Evolutionary conservation across 306 rosid genomes (phyloP).

Genomic region (Prunus persica): DNA sequence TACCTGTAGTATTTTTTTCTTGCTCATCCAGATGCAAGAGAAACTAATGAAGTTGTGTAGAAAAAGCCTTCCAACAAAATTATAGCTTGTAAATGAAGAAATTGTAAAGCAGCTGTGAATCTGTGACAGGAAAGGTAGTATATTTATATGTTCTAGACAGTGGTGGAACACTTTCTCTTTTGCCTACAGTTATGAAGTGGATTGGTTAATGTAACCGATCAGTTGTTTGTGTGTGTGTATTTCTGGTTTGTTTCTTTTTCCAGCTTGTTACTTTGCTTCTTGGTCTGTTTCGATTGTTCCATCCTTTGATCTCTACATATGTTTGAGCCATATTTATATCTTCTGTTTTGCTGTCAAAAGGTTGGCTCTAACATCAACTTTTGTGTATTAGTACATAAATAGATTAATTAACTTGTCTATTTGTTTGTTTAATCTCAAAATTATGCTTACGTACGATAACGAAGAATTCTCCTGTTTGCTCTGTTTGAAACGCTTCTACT

Average conservation of each 20-base stretch:
- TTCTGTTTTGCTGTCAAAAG: not conserved
- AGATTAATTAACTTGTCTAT: not conserved
- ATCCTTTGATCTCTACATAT: not conserved
- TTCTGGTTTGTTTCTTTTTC: not conserved
- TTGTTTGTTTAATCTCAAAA: not conserved
- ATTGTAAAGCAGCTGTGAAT: not conserved
- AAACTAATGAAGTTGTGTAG: not conserved
- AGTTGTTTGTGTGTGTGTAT: too few relatives aligned
- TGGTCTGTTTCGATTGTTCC: not conserved
- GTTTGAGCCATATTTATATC: not conserved
- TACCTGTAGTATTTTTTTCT: not conserved
- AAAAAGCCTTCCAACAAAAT: not conserved
- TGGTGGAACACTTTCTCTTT: not conserved
- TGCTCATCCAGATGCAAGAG: not conserved
- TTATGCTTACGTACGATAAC: not conserved
- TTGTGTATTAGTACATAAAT: too few relatives aligned
- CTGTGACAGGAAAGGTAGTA: not conserved
- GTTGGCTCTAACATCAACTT: too few relatives aligned
- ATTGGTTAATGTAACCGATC: not conserved
- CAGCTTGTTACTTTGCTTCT: not conserved
- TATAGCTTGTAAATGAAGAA: not conserved
- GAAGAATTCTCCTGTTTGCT: not conserved
- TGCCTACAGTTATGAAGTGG: not conserved
- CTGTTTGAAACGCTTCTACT: not conserved
- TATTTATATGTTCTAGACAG: not conserved